Percentiles rank a stretch among this genome's conserved stretches.
These are phyloP conservation scores for Nematocida homosporus DNA, from an alignment of 371 early-diverging fungal species.

Conservation along the genomic window DNA sequence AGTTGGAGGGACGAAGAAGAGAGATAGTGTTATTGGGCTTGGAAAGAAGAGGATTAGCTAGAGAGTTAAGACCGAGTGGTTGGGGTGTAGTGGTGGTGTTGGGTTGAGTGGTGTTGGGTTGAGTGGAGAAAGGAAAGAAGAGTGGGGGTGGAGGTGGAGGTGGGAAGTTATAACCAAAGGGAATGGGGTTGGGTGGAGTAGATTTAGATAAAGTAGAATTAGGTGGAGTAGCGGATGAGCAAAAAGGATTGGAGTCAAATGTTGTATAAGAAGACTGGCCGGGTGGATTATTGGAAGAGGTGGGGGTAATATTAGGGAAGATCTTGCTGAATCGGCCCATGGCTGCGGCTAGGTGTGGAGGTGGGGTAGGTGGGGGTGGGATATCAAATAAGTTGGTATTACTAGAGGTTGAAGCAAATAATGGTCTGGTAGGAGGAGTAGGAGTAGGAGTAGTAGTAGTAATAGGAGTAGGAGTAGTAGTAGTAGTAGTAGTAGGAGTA, in stretches of 20 bases:
- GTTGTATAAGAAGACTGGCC: too few species aligned
- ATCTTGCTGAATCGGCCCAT: neutral
- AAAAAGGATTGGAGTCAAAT: too few species aligned
- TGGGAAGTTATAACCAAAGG: neutral
- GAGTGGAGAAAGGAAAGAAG: neutral
- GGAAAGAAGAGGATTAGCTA: neutral
- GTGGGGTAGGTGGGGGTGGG: neutral
- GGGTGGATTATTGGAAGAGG: neutral
- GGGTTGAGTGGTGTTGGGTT: neutral
- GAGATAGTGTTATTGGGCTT: neutral
- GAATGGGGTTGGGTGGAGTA: neutral
- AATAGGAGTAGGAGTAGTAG: too few species aligned
- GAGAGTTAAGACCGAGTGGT: neutral
- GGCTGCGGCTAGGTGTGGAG: neutral
- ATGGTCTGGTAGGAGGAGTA: too few species aligned
- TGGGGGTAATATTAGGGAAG: neutral
- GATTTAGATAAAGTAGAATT: too few species aligned
- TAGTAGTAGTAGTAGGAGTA: too few species aligned
- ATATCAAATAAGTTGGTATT: too few species aligned
- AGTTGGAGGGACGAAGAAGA: neutral
- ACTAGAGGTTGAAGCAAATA: too few species aligned
- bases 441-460: too few species aligned
- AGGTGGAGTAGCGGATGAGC: too few species aligned
- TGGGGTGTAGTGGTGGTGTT: neutral
- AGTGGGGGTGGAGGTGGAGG: neutral